Base-by-base conservation (phyloP, 2,329 filamentous ascomycete species). In the Apiospora phragmitis region DNA sequence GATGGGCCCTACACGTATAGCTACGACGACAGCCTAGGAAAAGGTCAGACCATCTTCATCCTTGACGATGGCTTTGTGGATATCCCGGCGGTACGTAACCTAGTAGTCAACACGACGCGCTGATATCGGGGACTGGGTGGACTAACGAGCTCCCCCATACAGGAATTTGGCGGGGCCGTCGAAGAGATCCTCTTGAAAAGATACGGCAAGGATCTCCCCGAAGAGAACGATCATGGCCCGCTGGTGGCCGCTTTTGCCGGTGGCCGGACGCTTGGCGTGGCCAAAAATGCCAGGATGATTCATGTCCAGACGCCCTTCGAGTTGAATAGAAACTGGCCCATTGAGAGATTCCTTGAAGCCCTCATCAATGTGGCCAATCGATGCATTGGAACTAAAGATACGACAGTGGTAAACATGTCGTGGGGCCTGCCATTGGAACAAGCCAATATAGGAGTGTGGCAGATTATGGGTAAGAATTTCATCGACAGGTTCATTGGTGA, bases 11-110 rank as follows among this genome's bases (percentile, higher is more conserved):
- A 32, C 29, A 45, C 38, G 21, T 42, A 45, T 26, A 45, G n/a
- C 42, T 68, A 68, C 21, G 66, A 68, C 42, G 26, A 42, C n/a
- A 68, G 66, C 42, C 32, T 68, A 24, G 66, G 66, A 2, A 35
- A 29, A 12, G 66, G 66, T 4, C 66, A 68, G 66, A 45, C 29
- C 21, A 68, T 68, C 66, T 68, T 32, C 38, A 45, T 68, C 9
- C 29, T 68, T n/a, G 66, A 68, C 41, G 66, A 68, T 29, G 66
- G 29, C 3, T 49, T 43, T 1, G 7, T 6, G 8, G 66, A 68
- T 29, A 45, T 32, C 38, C 35, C 18, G 38, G 66, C 5, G 45
- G 45, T 49, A 49, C 11, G 45, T 49, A 26, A 24, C n/a, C n/a
- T n/a, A n/a, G n/a, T n/a, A n/a, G n/a, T 4, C n/a, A 26, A 6